Evolutionary conservation across 192 early-diverging fungal species (phyloP).

Genomic region (Backusella mclennaniae): DNA sequence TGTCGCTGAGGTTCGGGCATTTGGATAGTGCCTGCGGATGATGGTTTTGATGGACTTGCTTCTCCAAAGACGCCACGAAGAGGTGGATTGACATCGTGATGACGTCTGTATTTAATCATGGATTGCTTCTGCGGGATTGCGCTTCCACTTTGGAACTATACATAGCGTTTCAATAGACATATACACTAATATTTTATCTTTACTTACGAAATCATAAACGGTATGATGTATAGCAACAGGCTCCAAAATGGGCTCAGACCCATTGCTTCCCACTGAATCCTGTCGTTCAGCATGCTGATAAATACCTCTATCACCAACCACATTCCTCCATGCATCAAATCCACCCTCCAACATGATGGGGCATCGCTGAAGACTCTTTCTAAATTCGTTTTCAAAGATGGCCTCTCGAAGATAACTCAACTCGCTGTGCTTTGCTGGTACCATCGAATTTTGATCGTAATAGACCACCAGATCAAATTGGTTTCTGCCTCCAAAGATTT

Average conservation of each 20-base stretch:
- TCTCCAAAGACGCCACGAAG: slow-evolving; percentile 15
- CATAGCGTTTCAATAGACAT: no score
- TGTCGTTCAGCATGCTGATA: neutral
- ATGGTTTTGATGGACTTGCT: neutral
- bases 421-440: slow-evolving; percentile 26
- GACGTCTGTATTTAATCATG: neutral
- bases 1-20: slow-evolving; percentile 14
- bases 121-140: neutral
- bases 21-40: neutral
- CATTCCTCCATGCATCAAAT: slow-evolving; percentile 70
- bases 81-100: neutral
- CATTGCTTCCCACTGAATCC: neutral
- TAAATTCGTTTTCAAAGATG: slow-evolving; percentile 62
- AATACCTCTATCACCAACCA: slow-evolving; percentile 49
- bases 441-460: slow-evolving; percentile 59
- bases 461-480: slow-evolving; percentile 74
- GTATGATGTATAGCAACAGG: slow-evolving; percentile 10
- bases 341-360: slow-evolving; percentile 81
- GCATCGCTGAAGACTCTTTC: slow-evolving; percentile 44
- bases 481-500: slow-evolving; percentile 62
- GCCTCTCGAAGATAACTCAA: slow-evolving; percentile 51
- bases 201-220: slow-evolving; percentile 13
- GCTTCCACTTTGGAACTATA: neutral
- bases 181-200: neutral
- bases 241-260: neutral